Conservation (phyloP, 2,329 filamentous ascomycete genomes). For the Alternaria tenuissima region DNA sequence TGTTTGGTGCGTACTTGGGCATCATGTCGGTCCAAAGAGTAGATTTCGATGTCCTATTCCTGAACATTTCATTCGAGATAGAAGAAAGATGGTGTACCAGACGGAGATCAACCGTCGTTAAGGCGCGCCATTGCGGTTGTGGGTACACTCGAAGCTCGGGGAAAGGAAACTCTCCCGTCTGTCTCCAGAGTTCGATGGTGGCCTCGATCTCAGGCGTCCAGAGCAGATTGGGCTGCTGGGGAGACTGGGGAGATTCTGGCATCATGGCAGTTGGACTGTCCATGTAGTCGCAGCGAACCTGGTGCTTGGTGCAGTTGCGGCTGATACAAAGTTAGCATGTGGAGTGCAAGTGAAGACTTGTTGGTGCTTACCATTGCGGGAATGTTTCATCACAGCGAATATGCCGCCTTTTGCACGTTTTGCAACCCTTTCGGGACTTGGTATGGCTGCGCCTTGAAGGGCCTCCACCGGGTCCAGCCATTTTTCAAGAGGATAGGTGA, state of each 20-base stretch:
- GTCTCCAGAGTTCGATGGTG: slow-evolving; percentile 82
- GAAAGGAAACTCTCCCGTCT: slow-evolving; percentile 85
- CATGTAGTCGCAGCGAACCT: slow-evolving; percentile 98
- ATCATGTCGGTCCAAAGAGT: slow-evolving; percentile 94
- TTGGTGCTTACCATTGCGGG: slow-evolving; percentile 83
- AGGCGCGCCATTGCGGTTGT: slow-evolving; percentile 74
- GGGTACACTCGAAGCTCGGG: slow-evolving; percentile 80
- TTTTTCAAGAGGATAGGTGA: slow-evolving; percentile 50
- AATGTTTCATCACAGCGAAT: slow-evolving; percentile 98
- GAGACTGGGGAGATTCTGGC: slow-evolving; percentile 61
- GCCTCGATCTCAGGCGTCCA: slow-evolving; percentile 88
- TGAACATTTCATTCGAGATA: slow-evolving; percentile 82
- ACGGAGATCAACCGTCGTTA: slow-evolving; percentile 80
- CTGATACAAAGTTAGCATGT: slow-evolving; percentile 58
- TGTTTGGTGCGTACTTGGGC: slow-evolving; percentile 73
- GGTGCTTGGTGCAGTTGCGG: slow-evolving; percentile 98
- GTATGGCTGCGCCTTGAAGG: slow-evolving; percentile 92
- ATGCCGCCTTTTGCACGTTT: slow-evolving; percentile 96
- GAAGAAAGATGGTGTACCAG: slow-evolving; percentile 90
- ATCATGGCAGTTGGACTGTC: slow-evolving; percentile 75
- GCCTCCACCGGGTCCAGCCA: slow-evolving; percentile 95
- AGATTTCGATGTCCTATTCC: slow-evolving; percentile 79
- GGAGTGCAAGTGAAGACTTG: neutral
- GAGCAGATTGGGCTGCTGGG: slow-evolving; percentile 70
- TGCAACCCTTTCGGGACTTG: slow-evolving; percentile 98